Evolutionary conservation across 306 rosid species (phyloP).

Genomic region (Alnus glutinosa): DNA sequence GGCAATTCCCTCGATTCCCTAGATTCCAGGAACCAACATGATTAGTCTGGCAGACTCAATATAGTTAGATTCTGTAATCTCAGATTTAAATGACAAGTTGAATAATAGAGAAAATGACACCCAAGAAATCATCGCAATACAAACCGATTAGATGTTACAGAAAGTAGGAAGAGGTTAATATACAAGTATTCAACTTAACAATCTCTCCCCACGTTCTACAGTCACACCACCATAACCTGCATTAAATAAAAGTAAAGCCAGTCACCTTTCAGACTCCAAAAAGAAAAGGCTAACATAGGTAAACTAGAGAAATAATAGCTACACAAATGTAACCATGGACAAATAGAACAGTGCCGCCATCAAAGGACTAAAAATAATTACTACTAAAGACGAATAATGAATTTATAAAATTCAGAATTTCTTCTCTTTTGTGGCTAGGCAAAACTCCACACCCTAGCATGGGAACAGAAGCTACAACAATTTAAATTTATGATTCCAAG

Average conservation of each 20-base stretch:
- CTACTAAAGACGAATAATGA: not conserved
- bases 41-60: constrained; percentile 33
- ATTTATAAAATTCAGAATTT: not conserved
- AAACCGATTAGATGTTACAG: constrained; percentile 21
- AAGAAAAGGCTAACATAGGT: not conserved
- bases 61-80: constrained; percentile 46
- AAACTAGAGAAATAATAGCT: not conserved
- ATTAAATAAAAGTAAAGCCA: not conserved
- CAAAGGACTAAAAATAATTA: too few species aligned
- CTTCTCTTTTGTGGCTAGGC: not conserved
- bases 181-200: constrained; percentile 9
- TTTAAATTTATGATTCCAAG: not conserved
- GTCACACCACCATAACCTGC: constrained; percentile 16
- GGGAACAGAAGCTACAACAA: not conserved
- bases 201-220: not conserved
- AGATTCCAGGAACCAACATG: constrained; percentile 22
- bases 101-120: constrained; percentile 26
- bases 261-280: not conserved
- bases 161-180: not conserved
- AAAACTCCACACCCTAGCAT: not conserved
- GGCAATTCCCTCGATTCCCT: constrained; percentile 26
- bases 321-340: not conserved
- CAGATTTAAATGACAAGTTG: constrained; percentile 11
- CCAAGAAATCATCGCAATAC: constrained; percentile 26
- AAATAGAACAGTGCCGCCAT: not conserved